Evolutionary conservation across 129 eudicot genomes (phyloP), one percentile per base, ranked within the genome.

Genomic region (Tanacetum coccineum): DNA sequence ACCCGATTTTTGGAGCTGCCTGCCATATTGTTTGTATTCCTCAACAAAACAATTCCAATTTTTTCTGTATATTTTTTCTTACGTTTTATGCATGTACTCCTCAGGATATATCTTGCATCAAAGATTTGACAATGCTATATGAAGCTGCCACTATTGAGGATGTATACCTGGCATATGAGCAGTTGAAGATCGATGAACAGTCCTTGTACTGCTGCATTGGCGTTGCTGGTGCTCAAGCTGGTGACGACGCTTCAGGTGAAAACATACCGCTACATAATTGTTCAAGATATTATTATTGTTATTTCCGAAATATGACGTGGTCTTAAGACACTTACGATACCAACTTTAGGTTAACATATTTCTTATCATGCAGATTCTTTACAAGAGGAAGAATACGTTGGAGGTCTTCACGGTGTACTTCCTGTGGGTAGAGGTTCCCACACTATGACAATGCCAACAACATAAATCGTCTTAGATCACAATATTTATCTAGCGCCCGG

Each of bases 21-120:
- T 12, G 13, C 62, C 32, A 17, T 19, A 18, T 61, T 21, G 0
- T 44, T 14, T 46, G 48, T 21, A 26, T 47, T 59, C 3, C 59
- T 9, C 25, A 19, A 12, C 58, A 26, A 22, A 66, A 26, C 4
- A 30, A 15, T 49, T 28, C 32, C 15, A 11, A 10, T 51, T 28
- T 4, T 55, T 47, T 42, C 36, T 18, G 9, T 36, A 11, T 17
- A 9, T 45, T 22, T 14, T 62, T 20, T 54, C 42, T 22, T 48
- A 2, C 50, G 42, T 61, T 44, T 17, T 39, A 14, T 26, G 62
- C 0, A 5, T 68, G 47, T 9, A 44, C 50, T 32, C 28, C 59
- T 28, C 78, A 93, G 98, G 98, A 88, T 78, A 84, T 93, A 61
- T 84, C 98, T 54, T 86, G 98, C 81, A 93, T 93, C 57, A 93